phyloP scores from a whole-genome alignment of 257 asterid genomes.

The Eustoma russellianum region DNA sequence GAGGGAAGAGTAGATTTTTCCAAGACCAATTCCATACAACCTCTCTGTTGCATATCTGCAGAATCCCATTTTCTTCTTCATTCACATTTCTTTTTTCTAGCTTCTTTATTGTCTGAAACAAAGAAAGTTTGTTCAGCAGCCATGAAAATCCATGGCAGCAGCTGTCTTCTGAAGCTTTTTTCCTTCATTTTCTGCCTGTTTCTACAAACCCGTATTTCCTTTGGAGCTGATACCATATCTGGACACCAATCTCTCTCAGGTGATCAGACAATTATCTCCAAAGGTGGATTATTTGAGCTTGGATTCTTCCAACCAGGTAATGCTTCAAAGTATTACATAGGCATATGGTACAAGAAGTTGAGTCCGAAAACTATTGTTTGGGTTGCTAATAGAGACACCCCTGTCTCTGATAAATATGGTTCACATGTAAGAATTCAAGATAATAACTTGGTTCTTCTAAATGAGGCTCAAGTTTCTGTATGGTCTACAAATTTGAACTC shows the following conservation, averaged over 20 bases:
- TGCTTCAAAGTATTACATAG: constrained; percentile 23
- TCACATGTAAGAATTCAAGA: constrained; percentile 19
- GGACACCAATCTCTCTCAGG: constrained; percentile 31
- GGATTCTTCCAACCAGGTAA: constrained; percentile 35
- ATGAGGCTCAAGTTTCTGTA: constrained; percentile 23
- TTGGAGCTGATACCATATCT: constrained; percentile 32
- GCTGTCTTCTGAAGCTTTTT: constrained; percentile 1
- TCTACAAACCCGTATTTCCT: constrained; percentile 8
- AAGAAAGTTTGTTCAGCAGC: constrained; percentile 8
- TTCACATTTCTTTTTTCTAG: neutral
- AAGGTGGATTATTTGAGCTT: constrained; percentile 24
- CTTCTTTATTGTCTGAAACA: neutral
- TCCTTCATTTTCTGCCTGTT: constrained; percentile 10
- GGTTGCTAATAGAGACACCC: constrained; percentile 36
- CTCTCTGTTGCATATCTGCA: too few species aligned
- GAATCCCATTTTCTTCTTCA: neutral
- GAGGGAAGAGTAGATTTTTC: too few species aligned
- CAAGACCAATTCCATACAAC: too few species aligned
- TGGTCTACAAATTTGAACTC: constrained; percentile 50
- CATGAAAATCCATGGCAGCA: constrained; percentile 11
- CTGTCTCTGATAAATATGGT: constrained; percentile 18
- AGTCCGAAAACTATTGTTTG: constrained; percentile 21
- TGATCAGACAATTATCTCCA: constrained; percentile 25
- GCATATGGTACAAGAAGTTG: constrained; percentile 31
- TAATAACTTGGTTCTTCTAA: constrained; percentile 27